Conservation (phyloP, 129 eudicot species). For the Artemisia argyi region DNA sequence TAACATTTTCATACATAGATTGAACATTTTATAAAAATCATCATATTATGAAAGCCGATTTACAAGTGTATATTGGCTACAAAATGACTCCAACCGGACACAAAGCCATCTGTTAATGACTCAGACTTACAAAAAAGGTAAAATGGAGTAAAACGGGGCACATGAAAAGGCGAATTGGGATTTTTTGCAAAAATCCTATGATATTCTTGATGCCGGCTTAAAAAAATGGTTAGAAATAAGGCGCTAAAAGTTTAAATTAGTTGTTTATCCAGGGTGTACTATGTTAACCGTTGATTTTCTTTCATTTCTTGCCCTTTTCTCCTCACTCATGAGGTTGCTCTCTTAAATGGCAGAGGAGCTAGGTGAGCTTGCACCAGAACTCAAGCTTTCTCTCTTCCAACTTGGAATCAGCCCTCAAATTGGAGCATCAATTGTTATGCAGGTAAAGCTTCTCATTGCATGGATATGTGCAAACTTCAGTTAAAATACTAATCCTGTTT, state of each 20-base stretch:
- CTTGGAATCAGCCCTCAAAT: constrained; percentile 98
- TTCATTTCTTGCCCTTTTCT: background rate
- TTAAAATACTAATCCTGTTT: background rate
- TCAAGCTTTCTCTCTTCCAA: constrained; percentile 92
- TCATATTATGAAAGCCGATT: too few species aligned
- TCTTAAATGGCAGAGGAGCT: constrained; percentile 67
- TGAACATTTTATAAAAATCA: too few species aligned
- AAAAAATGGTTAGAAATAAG: too few species aligned
- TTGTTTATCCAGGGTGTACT: background rate
- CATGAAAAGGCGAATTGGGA: background rate
- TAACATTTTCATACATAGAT: too few species aligned
- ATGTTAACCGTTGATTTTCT: background rate
- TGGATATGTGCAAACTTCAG: background rate
- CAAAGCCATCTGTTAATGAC: too few species aligned
- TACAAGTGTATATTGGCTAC: too few species aligned
- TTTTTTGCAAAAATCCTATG: background rate
- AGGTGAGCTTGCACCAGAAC: constrained; percentile 82
- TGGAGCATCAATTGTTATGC: constrained; percentile 93
- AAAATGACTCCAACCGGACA: too few species aligned
- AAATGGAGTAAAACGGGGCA: background rate
- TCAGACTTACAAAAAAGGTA: too few species aligned
- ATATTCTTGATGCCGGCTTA: too few species aligned
- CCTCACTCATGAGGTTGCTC: background rate
- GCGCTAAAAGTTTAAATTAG: too few species aligned
- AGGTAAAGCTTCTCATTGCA: constrained; percentile 46